These are phyloP conservation scores for Wickerhamiella alocasiicola DNA, from an alignment of 805 yeast species.

Conservation along the genomic window DNA sequence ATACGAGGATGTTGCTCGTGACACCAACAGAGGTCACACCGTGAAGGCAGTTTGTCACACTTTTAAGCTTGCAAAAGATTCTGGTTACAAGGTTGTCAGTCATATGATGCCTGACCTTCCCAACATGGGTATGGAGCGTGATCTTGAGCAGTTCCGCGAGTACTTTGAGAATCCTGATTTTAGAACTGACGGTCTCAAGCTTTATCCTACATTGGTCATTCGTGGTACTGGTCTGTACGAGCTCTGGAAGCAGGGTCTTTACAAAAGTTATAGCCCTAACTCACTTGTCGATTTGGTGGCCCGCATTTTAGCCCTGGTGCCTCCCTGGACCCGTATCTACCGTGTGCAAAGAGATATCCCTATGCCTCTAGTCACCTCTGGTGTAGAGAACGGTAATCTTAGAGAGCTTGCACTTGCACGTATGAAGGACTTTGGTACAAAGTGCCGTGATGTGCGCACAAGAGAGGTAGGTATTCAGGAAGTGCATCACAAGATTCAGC, in stretches of 20 bases:
- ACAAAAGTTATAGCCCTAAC: slow-evolving; percentile 88
- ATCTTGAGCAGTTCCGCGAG: slow-evolving; percentile 87
- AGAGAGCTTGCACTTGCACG: slow-evolving; percentile 91
- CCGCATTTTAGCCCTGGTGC: slow-evolving; percentile 86
- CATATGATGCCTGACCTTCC: slow-evolving; percentile 99
- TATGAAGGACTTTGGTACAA: slow-evolving; percentile 95
- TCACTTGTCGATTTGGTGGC: slow-evolving; percentile 92
- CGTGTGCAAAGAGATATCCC: slow-evolving; percentile 98
- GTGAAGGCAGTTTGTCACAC: slow-evolving; percentile 94
- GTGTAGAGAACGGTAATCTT: slow-evolving; percentile 94
- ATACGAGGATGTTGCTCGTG: slow-evolving; percentile 96
- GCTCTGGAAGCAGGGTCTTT: slow-evolving; percentile 91
- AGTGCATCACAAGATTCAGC: slow-evolving; percentile 91
- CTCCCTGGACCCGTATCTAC: slow-evolving; percentile 98
- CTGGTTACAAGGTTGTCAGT: slow-evolving; percentile 94
- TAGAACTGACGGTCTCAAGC: slow-evolving; percentile 90
- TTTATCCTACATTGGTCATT: slow-evolving; percentile 91
- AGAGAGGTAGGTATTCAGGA: slow-evolving; percentile 98
- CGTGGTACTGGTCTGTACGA: slow-evolving; percentile 96
- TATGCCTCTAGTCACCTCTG: slow-evolving; percentile 95
- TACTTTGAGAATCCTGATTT: slow-evolving; percentile 95
- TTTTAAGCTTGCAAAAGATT: slow-evolving; percentile 90
- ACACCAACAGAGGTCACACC: slow-evolving; percentile 95
- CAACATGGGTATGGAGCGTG: slow-evolving; percentile 97
- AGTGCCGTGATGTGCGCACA: slow-evolving; percentile 91